Conservation (phyloP, 2,329 filamentous ascomycete species). For the Pseudogymnoascus sp. region DNA sequence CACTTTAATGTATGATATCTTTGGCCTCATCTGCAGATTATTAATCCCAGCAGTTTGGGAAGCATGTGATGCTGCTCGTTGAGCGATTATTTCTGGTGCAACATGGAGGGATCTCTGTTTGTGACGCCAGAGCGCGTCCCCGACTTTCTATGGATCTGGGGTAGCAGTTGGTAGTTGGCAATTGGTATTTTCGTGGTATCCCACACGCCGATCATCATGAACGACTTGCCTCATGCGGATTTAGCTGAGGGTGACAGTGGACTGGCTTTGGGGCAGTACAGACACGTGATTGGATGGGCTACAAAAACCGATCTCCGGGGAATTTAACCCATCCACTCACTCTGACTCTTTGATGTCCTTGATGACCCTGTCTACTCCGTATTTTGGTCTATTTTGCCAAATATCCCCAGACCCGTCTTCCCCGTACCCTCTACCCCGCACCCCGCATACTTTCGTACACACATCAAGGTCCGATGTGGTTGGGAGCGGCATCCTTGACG, state of each 20-base stretch:
- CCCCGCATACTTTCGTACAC: background rate
- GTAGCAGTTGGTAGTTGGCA: background rate
- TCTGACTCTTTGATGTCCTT: too few species aligned
- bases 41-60: background rate
- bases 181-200: background rate
- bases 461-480: background rate
- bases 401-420: background rate
- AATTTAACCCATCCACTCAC: background rate
- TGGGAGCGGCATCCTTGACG: background rate
- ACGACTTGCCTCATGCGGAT: background rate
- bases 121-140: background rate
- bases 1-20: background rate
- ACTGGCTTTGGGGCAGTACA: background rate
- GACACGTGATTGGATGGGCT: background rate
- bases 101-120: background rate
- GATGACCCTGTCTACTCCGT: background rate
- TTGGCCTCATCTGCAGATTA: background rate
- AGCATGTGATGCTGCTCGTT: background rate
- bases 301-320: background rate
- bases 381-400: conserved; percentile 1
- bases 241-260: background rate
- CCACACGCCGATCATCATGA: background rate
- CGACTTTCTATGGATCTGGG: background rate
- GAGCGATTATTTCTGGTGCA: background rate
- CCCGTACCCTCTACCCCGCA: background rate